Conservation (phyloP, 495 filamentous ascomycete species). For the Lophiostoma macrostomum region DNA sequence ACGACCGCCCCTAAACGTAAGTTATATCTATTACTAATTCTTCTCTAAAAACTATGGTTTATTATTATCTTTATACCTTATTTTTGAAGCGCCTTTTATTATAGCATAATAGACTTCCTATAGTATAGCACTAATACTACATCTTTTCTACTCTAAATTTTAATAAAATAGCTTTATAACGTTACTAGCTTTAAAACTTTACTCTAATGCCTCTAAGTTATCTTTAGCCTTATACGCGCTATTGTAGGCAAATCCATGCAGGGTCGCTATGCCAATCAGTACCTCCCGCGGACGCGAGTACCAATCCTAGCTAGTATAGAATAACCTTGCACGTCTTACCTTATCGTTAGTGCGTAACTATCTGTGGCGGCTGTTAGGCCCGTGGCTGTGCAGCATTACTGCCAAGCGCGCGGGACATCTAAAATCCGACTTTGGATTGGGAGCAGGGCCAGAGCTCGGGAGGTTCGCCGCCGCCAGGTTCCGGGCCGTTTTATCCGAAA, state of each 20-base stretch:
- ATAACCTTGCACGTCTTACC: constrained; percentile 14
- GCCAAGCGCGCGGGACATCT: constrained; percentile 16
- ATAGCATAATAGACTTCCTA: constrained; percentile 7
- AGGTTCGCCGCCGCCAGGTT: constrained; percentile 5
- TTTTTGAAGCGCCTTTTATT: neutral
- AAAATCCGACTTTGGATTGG: constrained; percentile 21
- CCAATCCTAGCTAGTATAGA: constrained; percentile 15
- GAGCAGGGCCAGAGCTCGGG: constrained; percentile 10
- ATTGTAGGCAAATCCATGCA: constrained; percentile 8
- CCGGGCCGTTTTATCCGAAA: constrained; percentile 18
- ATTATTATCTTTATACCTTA: neutral
- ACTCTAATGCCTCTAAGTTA: constrained; percentile 12
- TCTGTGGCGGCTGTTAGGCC: constrained; percentile 16
- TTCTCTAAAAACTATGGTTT: neutral
- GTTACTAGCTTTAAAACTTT: constrained; percentile 8
- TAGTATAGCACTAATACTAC: constrained; percentile 6
- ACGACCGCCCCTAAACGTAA: neutral
- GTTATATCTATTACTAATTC: too few relatives aligned
- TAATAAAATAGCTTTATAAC: constrained; percentile 11
- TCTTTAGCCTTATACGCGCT: constrained; percentile 16
- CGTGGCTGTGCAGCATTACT: constrained; percentile 16
- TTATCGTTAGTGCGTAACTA: constrained; percentile 17
- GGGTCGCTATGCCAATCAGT: constrained; percentile 9
- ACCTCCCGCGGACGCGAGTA: constrained; percentile 19
- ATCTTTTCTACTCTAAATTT: constrained; percentile 12